phyloP scores from a whole-genome alignment of 2,329 filamentous ascomycete species.

The Ophiostoma ulmi region DNA sequence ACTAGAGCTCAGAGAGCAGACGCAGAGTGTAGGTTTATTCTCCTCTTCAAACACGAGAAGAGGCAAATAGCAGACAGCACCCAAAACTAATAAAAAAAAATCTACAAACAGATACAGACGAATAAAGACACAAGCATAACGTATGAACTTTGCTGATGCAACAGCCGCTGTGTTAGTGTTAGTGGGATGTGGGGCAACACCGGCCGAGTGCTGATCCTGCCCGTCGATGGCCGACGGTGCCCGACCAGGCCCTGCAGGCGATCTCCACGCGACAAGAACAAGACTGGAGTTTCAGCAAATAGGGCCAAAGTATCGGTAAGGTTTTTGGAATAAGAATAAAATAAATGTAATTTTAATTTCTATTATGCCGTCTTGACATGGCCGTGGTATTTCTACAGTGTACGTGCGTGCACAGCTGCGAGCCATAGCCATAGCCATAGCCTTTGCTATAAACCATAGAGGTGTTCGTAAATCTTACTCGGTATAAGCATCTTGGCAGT shows the following conservation, averaged over 20 bases:
- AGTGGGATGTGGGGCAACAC: background rate
- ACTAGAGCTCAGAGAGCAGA: too few relatives aligned
- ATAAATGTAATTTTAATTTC: background rate
- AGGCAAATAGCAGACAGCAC: background rate
- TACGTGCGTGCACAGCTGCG: too few relatives aligned
- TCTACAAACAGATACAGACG: background rate
- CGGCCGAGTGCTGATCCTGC: conserved; percentile 9
- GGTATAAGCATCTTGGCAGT: background rate
- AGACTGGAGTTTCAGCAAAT: background rate
- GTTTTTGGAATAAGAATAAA: background rate
- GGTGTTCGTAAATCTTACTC: background rate
- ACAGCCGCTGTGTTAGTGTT: background rate
- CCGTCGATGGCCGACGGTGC: conserved; percentile 16
- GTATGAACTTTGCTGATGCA: background rate
- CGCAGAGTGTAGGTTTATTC: too few relatives aligned
- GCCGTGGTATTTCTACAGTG: too few relatives aligned
- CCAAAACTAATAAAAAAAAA: background rate
- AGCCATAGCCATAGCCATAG: background rate
- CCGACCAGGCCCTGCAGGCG: background rate
- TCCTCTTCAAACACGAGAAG: background rate
- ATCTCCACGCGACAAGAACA: conserved; percentile 7
- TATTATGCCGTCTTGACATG: too few relatives aligned
- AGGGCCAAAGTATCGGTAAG: background rate
- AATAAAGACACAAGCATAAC: background rate
- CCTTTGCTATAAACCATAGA: background rate